These are phyloP conservation scores for Hypoxylon sp. DNA, from an alignment of 2,329 filamentous ascomycete genomes.

Conservation along the genomic window DNA sequence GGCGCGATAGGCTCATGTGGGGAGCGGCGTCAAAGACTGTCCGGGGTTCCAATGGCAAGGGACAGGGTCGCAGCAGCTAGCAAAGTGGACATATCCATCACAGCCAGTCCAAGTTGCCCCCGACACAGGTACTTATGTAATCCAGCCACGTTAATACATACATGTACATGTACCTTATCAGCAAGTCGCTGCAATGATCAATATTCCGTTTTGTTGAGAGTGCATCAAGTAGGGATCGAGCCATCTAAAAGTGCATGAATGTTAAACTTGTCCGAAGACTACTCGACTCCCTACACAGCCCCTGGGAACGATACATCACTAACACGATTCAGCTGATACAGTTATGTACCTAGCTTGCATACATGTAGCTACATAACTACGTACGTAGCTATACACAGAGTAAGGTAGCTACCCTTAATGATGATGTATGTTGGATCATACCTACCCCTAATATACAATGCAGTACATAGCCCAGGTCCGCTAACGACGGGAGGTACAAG, in stretches of 20 bases:
- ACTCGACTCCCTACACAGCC: conserved; percentile 16
- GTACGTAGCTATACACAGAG: neutral
- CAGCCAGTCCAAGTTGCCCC: conserved; percentile 8
- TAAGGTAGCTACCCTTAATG: neutral
- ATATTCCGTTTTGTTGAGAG: neutral
- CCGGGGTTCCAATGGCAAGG: conserved; percentile 33
- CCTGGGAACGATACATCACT: conserved; percentile 1
- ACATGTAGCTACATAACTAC: no score
- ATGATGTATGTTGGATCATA: conserved; percentile 18
- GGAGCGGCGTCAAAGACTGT: conserved; percentile 5
- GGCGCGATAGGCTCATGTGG: conserved; percentile 43
- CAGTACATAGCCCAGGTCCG: conserved; percentile 16
- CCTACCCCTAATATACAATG: conserved; percentile 6
- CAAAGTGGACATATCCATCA: neutral
- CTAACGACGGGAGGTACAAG: conserved; percentile 14
- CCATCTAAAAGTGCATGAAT: conserved; percentile 18
- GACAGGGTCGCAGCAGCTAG: conserved; percentile 20
- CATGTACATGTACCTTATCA: neutral
- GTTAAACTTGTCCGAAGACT: conserved; percentile 13
- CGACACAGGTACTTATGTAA: conserved; percentile 7
- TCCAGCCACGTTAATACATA: neutral
- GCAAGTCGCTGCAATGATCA: neutral
- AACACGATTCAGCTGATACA: conserved; percentile 15
- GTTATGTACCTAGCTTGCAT: neutral
- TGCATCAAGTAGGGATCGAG: conserved; percentile 7